These are phyloP conservation scores for Sanghuangporus baumii DNA, from an alignment of 1,284 basidiomycete species.

Conservation along the genomic window DNA sequence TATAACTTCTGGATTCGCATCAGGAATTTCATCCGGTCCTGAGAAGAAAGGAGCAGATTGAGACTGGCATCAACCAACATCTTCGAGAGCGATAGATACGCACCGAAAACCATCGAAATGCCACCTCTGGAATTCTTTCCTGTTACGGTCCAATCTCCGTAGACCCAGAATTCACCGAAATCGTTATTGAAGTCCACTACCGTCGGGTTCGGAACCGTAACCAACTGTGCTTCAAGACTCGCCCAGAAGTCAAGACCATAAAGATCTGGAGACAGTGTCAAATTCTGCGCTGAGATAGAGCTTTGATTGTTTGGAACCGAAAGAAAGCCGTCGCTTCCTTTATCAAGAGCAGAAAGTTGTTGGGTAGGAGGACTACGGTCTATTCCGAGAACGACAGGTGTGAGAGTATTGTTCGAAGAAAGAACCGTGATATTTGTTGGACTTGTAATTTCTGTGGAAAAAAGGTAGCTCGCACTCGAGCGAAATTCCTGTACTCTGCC, in stretches of 20 bases:
- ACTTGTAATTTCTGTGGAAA: constrained; percentile 42
- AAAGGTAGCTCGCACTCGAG: constrained; percentile 41
- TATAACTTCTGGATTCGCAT: constrained; percentile 54
- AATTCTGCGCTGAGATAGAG: constrained; percentile 39
- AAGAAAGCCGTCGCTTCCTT: constrained; percentile 48
- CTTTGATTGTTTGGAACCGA: constrained; percentile 52
- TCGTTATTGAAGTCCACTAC: constrained; percentile 46
- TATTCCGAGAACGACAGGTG: constrained; percentile 45
- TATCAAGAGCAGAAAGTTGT: constrained; percentile 44
- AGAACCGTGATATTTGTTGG: constrained; percentile 40
- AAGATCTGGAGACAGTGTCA: constrained; percentile 41
- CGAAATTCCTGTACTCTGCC: constrained; percentile 49
- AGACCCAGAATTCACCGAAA: constrained; percentile 56
- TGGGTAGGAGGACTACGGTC: constrained; percentile 51
- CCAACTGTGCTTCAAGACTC: constrained; percentile 54
- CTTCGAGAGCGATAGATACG: not conserved
- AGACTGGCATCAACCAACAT: not conserved
- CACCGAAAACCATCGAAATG: constrained; percentile 45
- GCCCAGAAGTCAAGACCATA: constrained; percentile 64
- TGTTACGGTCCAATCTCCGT: constrained; percentile 52
- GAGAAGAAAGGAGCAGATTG: not conserved
- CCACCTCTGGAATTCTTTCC: constrained; percentile 56
- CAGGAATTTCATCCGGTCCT: constrained; percentile 44
- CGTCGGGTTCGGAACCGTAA: constrained; percentile 46
- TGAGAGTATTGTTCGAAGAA: constrained; percentile 42